Evolutionary conservation across 2,329 filamentous ascomycete species (phyloP), one percentile per base, ranked within the genome.

Genomic region (Bipolaris oryzae): DNA sequence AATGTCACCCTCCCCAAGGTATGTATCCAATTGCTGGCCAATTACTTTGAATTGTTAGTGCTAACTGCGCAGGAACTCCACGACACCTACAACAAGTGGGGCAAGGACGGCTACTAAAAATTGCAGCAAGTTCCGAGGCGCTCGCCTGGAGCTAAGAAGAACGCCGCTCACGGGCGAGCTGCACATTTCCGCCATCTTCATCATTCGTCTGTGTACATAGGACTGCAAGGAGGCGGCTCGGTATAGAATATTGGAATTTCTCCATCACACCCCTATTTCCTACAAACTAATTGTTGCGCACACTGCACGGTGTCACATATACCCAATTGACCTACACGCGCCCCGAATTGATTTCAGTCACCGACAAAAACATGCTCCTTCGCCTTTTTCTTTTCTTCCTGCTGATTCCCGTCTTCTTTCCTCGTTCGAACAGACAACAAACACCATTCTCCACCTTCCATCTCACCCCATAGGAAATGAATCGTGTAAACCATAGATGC

Each of bases 31-130:
- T 16, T 33, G 16, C 33, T 20, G 21, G 10, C 28, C 45, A 25
- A 10, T 18, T 28, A 13, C 10, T 23, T 3, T 9, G 15, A 20
- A 41, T 35, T 13, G 23, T 33, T 20, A 21, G 15, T 46, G 31
- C 49, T 61, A 38, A 61, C 39, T 25, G 9, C 20, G 41, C 42
- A 96, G 91, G 85, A 89, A 73, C 87, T 97, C 64, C 95, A 99
- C 82, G 95, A 99, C 71, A 90, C 89, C 82, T 98, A 89, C 87
- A 99, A 99, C 90, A 99, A 99, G 85, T 98, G 91, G 87, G 95
- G 95, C 79, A 98, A 98, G 87, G 95, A 98, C 69, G 93, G 92
- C 69, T 98, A 90, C 81, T 76, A 70, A 60, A 45, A 34, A 42
- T 39, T 37, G 21, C 25, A 46, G 23, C 25, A 20, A 51, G n/a